Evolutionary conservation across 1,284 basidiomycete species (phyloP), one percentile per base, ranked within the genome.

Genomic region (Sporisorium exsertum): DNA sequence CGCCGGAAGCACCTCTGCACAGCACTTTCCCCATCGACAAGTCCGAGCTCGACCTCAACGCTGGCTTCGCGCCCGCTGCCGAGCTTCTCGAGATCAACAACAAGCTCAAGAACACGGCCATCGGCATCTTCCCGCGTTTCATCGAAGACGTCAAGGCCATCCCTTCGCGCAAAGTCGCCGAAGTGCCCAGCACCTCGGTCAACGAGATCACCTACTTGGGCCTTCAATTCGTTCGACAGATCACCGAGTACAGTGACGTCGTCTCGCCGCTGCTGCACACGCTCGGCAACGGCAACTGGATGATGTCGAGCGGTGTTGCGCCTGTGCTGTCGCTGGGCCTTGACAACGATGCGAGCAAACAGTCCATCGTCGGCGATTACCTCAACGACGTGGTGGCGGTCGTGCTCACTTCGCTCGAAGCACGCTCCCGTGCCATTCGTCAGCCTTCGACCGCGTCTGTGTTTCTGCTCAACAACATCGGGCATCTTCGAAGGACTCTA

Each of bases 121-220:
- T 82, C 49, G 65, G 74, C 29, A 75, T 84, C 60, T 83, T 85
- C 57, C 80, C 81, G 13, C 74, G 79, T 32, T 78, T 83, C 49
- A 75, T 85, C 64, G 77, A 82, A n/a, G 81, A 83, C 27, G 61
- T 85, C 64, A 81, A 82, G 68, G 70, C 71, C 3, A 80, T 84
- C 26, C 82, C 83, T 9, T 43, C 70, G 20, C 77, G 79, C 62
- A 69, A 79, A 37, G 81, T 77, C 13, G 55, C 62, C 3, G 82
- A 84, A 40, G 80, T 80, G 3, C 78, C 82, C 7, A 79, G 76
- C 45, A 80, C 78, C 0, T 68, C 67, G 9, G 80, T 85, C 63
- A 84, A 82, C 60, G 82, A 84, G 47, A 81, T 85, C 59, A 72
- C 82, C 46, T 79, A 80, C 56, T 50, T 77, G 12, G 78, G 80